A percentile compares a stretch with the other conserved stretches of the same genome.
Evolutionary conservation across 345 rosid species (phyloP).

Genomic region (Schrenkiella parvula): DNA sequence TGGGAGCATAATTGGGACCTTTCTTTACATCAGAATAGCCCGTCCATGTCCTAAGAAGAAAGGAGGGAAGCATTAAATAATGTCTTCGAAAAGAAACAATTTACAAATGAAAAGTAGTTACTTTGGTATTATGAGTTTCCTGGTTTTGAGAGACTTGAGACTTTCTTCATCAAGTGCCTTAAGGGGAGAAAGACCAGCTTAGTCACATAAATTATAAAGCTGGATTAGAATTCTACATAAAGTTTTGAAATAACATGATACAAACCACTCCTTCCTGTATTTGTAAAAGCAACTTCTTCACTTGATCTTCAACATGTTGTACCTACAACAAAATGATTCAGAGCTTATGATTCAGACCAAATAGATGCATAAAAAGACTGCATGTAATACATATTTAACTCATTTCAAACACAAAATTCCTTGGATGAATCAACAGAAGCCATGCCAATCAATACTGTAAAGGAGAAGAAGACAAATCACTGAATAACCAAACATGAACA

Average conservation of each 20-base stretch:
- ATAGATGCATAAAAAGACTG: background rate
- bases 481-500: background rate
- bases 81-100: background rate
- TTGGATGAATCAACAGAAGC: background rate
- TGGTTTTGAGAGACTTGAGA: conserved; percentile 58
- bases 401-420: background rate
- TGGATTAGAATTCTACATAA: background rate
- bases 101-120: conserved; percentile 31
- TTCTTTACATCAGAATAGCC: conserved; percentile 62
- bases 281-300: conserved; percentile 54
- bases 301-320: conserved; percentile 74
- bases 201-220: background rate
- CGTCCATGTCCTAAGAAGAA: conserved; percentile 62
- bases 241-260: background rate
- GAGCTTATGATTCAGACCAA: background rate
- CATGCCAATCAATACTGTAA: background rate
- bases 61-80: background rate
- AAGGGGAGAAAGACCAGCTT: conserved; percentile 2
- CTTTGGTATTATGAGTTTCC: conserved; percentile 70
- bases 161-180: conserved; percentile 65
- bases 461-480: background rate
- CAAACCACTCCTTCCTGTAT: conserved; percentile 59
- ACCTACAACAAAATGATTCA: conserved; percentile 43
- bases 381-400: background rate
- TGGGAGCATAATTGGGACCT: conserved; percentile 83